Evolutionary conservation across 2,329 filamentous ascomycete genomes (phyloP).

Genomic region (Ophiognomonia clavigignenti-juglandacearum): DNA sequence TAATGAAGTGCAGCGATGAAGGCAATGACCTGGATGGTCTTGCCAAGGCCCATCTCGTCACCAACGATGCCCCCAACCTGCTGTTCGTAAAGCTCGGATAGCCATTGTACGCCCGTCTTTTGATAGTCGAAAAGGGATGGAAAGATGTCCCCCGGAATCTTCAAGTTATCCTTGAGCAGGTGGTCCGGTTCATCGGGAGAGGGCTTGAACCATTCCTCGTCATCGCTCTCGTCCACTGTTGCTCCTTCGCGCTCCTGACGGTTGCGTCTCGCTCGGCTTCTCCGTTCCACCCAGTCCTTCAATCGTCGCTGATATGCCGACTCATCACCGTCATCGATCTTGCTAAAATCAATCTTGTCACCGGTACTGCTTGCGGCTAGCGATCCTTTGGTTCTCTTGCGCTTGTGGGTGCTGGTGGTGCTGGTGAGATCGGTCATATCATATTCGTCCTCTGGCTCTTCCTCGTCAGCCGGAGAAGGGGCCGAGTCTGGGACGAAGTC

Average conservation of each 20-base stretch:
- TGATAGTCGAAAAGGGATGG: constrained; percentile 94
- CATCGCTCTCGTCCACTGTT: constrained; percentile 32
- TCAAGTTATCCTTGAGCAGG: constrained; percentile 68
- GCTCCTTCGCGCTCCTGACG: constrained; percentile 26
- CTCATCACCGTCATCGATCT: constrained; percentile 87
- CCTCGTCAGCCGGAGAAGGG: constrained; percentile 18
- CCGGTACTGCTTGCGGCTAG: constrained; percentile 30
- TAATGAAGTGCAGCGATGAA: constrained; percentile 90
- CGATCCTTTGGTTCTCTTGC: constrained; percentile 16
- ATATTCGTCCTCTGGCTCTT: constrained; percentile 33
- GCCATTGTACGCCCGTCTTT: constrained; percentile 94
- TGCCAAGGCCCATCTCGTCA: constrained; percentile 98
- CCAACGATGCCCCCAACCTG: constrained; percentile 91
- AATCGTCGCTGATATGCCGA: constrained; percentile 71
- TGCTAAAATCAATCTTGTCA: constrained; percentile 43
- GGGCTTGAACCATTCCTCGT: constrained; percentile 73
- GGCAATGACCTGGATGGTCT: constrained; percentile 66
- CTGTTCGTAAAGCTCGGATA: constrained; percentile 86
- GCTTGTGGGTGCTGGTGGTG: constrained; percentile 33
- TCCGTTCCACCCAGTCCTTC: constrained; percentile 63
- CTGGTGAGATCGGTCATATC: constrained; percentile 34
- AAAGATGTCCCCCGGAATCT: constrained; percentile 86
- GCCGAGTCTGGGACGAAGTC: constrained; percentile 37
- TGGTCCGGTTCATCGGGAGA: constrained; percentile 79
- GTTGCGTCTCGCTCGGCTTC: constrained; percentile 35